These are phyloP conservation scores for Penicillium sp. DNA, from an alignment of 2,329 filamentous ascomycete species.

Conservation along the genomic window DNA sequence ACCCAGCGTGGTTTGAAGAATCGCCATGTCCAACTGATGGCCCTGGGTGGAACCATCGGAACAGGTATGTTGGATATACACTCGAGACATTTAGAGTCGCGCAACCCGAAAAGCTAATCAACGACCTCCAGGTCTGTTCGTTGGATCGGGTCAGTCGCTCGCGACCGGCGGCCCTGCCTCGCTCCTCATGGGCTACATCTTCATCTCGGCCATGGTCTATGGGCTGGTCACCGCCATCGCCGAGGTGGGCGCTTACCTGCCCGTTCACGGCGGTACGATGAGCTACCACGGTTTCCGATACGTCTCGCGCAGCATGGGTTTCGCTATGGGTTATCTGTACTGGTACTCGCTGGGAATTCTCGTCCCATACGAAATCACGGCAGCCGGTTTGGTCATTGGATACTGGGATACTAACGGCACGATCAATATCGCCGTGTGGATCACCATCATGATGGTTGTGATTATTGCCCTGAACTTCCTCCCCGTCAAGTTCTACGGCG, in stretches of 20 bases:
- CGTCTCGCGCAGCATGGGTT: constrained; percentile 45
- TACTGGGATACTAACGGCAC: constrained; percentile 56
- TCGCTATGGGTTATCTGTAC: constrained; percentile 49
- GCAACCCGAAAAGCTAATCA: background rate
- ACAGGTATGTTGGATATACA: constrained; percentile 39
- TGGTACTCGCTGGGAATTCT: constrained; percentile 53
- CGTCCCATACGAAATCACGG: constrained; percentile 63
- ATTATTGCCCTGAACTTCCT: constrained; percentile 55
- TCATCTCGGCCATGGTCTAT: constrained; percentile 51
- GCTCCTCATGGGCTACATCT: constrained; percentile 55
- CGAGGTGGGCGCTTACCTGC: constrained; percentile 47
- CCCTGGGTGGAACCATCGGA: constrained; percentile 51
- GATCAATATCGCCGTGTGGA: constrained; percentile 52
- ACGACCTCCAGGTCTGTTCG: constrained; percentile 48
- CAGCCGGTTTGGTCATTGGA: constrained; percentile 65
- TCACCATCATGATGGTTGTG: constrained; percentile 61
- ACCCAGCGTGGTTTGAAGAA: constrained; percentile 47
- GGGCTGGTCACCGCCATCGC: constrained; percentile 51
- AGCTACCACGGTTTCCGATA: constrained; percentile 48
- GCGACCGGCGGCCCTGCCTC: constrained; percentile 55
- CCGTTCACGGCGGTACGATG: constrained; percentile 48
- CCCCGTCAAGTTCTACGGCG: constrained; percentile 55
- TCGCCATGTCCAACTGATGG: constrained; percentile 41
- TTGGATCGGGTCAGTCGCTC: constrained; percentile 57
- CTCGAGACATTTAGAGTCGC: background rate